Conservation (phyloP, 331 rosid genomes). For the Spiraea crenata region DNA sequence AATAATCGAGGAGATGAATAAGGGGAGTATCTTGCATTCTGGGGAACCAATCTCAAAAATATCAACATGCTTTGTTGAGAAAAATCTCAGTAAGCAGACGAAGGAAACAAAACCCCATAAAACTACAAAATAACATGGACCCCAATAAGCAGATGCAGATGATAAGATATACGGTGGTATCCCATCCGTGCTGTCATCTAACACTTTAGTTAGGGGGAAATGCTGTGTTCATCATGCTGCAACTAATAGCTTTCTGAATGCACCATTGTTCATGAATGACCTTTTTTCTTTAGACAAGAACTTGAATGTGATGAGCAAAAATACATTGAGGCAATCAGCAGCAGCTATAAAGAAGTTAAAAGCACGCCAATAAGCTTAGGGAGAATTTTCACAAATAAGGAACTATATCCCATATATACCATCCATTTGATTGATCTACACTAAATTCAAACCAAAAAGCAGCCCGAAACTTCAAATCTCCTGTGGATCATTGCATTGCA, state of each 20-base stretch:
- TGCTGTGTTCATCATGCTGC: not conserved
- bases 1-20: not conserved
- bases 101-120: not conserved
- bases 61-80: conserved; percentile 5
- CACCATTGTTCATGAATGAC: conserved; percentile 5
- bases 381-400: not conserved
- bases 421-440: not conserved
- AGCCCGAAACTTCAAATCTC: not conserved
- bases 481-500: not conserved
- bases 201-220: not conserved
- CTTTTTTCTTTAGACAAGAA: not conserved
- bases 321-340: not conserved
- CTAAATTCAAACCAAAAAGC: conserved; percentile 1
- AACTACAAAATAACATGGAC: not conserved
- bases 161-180: not conserved
- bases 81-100: not conserved
- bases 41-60: not conserved
- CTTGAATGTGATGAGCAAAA: not conserved
- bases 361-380: not conserved
- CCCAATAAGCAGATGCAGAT: not conserved
- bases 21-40: not conserved
- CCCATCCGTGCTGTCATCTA: not conserved
- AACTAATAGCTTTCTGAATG: not conserved
- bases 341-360: not conserved
- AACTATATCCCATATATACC: not conserved